phyloP scores from a whole-genome alignment of 2,329 filamentous ascomycete genomes.

The Neonectria magnoliae region DNA sequence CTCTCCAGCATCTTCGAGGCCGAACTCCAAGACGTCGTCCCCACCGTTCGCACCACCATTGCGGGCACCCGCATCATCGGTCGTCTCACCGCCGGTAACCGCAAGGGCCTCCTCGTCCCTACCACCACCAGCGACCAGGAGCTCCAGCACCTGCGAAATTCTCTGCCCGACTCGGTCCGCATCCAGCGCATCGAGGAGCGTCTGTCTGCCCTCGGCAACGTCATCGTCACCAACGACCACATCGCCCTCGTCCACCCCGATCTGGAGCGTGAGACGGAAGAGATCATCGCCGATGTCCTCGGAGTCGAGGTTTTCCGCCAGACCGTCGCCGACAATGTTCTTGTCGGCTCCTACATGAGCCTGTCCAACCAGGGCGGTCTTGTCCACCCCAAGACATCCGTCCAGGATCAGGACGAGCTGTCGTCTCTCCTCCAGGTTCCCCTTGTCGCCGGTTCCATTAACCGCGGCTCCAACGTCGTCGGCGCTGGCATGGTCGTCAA shows the following conservation, averaged over 20 bases:
- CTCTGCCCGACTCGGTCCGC: slow-evolving; percentile 88
- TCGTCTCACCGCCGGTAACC: slow-evolving; percentile 94
- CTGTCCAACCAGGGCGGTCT: slow-evolving; percentile 96
- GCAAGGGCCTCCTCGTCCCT: slow-evolving; percentile 94
- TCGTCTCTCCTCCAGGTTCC: slow-evolving; percentile 93
- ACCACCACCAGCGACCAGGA: slow-evolving; percentile 98
- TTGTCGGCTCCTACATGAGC: slow-evolving; percentile 96
- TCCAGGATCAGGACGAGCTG: slow-evolving; percentile 98
- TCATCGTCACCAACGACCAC: slow-evolving; percentile 96
- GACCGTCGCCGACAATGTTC: slow-evolving; percentile 95
- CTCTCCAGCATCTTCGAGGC: slow-evolving; percentile 88
- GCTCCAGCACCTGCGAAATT: slow-evolving; percentile 95
- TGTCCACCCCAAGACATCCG: slow-evolving; percentile 95
- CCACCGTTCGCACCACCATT: slow-evolving; percentile 96
- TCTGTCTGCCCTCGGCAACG: slow-evolving; percentile 93
- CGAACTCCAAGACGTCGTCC: slow-evolving; percentile 96
- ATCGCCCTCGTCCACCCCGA: slow-evolving; percentile 97
- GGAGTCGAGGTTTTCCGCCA: slow-evolving; percentile 92
- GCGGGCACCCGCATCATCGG: slow-evolving; percentile 96
- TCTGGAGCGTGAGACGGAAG: slow-evolving; percentile 96
- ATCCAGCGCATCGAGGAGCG: slow-evolving; percentile 99
- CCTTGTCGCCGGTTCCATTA: slow-evolving; percentile 92
- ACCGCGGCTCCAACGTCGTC: slow-evolving; percentile 93
- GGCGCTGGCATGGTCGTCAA: slow-evolving; percentile 73
- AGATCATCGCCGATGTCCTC: slow-evolving; percentile 95